A percentile compares a stretch with the other conserved stretches of the same genome.
These are phyloP conservation scores for Rhizopogon vesiculosus DNA, from an alignment of 768 basidiomycete genomes.

Conservation along the genomic window DNA sequence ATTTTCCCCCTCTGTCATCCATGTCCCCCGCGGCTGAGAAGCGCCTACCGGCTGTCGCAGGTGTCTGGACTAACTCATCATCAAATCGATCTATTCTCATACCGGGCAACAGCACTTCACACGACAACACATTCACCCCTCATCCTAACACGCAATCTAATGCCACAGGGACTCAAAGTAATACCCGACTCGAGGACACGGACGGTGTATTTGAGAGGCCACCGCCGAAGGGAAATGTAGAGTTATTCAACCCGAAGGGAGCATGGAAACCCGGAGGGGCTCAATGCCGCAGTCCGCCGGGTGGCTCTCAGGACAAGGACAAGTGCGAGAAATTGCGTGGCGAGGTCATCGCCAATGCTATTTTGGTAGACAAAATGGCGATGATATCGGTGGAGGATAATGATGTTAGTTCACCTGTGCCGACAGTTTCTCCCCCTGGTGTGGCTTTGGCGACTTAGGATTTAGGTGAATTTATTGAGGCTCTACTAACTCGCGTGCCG, in stretches of 20 bases:
- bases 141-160: constrained; percentile 25
- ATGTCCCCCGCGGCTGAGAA: constrained; percentile 41
- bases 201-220: constrained; percentile 46
- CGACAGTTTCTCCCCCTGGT: constrained; percentile 12
- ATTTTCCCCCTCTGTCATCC: constrained; percentile 68
- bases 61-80: constrained; percentile 68
- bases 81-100: constrained; percentile 48
- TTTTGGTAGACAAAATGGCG: constrained; percentile 33
- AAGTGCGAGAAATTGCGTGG: constrained; percentile 30
- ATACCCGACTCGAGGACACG: constrained; percentile 35
- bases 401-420: constrained; percentile 7
- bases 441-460: constrained; percentile 22
- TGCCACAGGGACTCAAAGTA: constrained; percentile 4
- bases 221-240: constrained; percentile 38
- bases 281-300: constrained; percentile 10
- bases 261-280: constrained; percentile 16
- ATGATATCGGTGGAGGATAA: constrained; percentile 31
- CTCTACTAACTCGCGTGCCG: not conserved
- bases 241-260: constrained; percentile 33
- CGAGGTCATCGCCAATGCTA: constrained; percentile 30
- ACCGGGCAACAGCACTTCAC: constrained; percentile 28
- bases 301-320: constrained; percentile 17
- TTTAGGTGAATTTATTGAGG: constrained; percentile 9
- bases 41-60: constrained; percentile 48
- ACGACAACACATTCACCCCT: constrained; percentile 32